Evolutionary conservation across 345 rosid species (phyloP).

Genomic region (Cardamine occulta): DNA sequence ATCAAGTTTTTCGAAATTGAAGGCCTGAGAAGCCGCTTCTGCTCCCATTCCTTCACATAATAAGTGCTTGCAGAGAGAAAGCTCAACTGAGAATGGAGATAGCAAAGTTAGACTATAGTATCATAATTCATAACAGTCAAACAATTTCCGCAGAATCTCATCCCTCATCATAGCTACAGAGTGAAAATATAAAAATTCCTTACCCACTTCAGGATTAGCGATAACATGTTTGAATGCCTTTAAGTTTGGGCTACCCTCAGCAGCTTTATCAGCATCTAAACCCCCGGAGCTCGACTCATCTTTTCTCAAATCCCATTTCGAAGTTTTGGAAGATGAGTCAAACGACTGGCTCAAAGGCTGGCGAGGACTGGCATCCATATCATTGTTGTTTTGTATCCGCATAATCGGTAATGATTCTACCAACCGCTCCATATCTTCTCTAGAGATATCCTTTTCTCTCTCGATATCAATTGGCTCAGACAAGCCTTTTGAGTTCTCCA

Average conservation of each 20-base stretch:
- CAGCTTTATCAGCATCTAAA: slow-evolving; percentile 41
- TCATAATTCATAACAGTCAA: slow-evolving; percentile 19
- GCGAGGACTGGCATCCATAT: slow-evolving; percentile 41
- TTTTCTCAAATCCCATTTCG: slow-evolving; percentile 49
- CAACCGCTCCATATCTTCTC: slow-evolving; percentile 48
- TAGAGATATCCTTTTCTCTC: slow-evolving; percentile 36
- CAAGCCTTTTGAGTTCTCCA: slow-evolving; percentile 37
- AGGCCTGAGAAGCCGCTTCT: slow-evolving; percentile 68
- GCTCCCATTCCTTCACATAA: slow-evolving; percentile 63
- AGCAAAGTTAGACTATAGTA: neutral
- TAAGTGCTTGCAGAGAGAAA: slow-evolving; percentile 71
- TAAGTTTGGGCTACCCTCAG: slow-evolving; percentile 45
- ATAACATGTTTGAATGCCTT: slow-evolving; percentile 45
- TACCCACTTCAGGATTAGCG: slow-evolving; percentile 64
- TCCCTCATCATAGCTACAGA: slow-evolving; percentile 12
- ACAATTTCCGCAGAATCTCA: neutral
- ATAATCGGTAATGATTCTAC: slow-evolving; percentile 74
- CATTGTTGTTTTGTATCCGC: slow-evolving; percentile 41
- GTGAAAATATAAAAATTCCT: slow-evolving; percentile 34
- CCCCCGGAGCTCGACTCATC: slow-evolving; percentile 42
- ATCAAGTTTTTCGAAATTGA: slow-evolving; percentile 61
- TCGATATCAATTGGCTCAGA: slow-evolving; percentile 60
- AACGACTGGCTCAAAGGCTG: slow-evolving; percentile 67
- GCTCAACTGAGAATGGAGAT: slow-evolving; percentile 54
- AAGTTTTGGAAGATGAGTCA: slow-evolving; percentile 50